Conservation (phyloP, 495 filamentous ascomycete species). For the Penicillium simplicissimum region DNA sequence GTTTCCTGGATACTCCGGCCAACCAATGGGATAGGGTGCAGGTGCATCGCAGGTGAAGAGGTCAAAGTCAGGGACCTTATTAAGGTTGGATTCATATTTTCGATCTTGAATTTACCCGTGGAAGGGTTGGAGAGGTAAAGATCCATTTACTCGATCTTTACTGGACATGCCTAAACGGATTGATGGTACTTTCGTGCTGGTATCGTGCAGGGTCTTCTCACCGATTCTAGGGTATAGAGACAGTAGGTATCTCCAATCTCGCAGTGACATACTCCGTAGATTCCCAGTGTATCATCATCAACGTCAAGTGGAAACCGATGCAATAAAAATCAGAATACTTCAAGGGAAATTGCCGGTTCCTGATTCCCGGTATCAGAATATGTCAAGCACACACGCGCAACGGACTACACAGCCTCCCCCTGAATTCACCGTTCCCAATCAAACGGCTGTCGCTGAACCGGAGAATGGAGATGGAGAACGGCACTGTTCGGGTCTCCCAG, state of each 20-base stretch:
- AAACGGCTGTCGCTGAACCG: slow-evolving; percentile 6
- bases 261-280: not conserved
- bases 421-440: slow-evolving; percentile 21
- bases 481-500: slow-evolving; percentile 5
- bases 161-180: not conserved
- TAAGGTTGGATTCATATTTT: not conserved
- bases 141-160: not conserved
- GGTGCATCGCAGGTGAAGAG: not conserved
- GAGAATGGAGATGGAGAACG: slow-evolving; percentile 23
- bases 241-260: not conserved
- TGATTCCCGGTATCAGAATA: slow-evolving; percentile 12
- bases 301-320: too few species aligned
- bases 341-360: slow-evolving; percentile 3
- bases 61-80: not conserved
- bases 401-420: slow-evolving; percentile 34
- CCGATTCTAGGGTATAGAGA: not conserved
- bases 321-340: slow-evolving; percentile 1
- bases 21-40: not conserved
- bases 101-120: slow-evolving; percentile 1
- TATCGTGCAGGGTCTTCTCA: not conserved
- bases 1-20: slow-evolving; percentile 4
- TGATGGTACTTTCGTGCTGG: not conserved
- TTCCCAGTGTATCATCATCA: not conserved
- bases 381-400: slow-evolving; percentile 1
- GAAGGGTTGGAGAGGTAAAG: not conserved